A percentile compares a stretch with the other conserved stretches of the same genome.
phyloP scores from a whole-genome alignment of 139 green algal genomes.

The Volvox reticuliferus region DNA sequence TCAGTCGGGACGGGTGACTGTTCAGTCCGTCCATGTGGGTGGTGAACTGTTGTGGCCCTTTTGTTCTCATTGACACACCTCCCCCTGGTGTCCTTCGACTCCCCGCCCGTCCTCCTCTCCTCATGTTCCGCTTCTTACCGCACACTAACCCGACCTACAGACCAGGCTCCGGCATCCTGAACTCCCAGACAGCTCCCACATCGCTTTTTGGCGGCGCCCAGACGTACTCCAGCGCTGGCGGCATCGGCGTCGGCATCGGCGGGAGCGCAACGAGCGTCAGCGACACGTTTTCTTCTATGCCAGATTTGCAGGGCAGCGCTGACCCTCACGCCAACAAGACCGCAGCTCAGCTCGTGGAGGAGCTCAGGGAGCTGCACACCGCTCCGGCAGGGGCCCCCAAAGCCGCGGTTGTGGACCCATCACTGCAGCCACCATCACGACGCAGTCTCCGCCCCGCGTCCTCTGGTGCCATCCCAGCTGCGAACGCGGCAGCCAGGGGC shows the following conservation, averaged over 20 bases:
- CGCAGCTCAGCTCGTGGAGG: background rate
- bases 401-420: background rate
- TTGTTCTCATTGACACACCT: too few species aligned
- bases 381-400: background rate
- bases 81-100: background rate
- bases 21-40: too few species aligned
- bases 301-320: background rate
- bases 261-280: background rate
- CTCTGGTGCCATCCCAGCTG: background rate
- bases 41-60: too few species aligned
- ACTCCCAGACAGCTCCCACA: background rate
- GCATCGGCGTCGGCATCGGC: background rate
- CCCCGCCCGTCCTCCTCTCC: background rate
- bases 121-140: background rate
- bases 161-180: background rate
- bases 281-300: background rate
- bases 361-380: conserved; percentile 16
- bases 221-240: background rate
- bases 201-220: background rate
- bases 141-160: background rate
- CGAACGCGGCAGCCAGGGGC: background rate
- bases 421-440: background rate
- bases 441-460: too few species aligned
- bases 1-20: too few species aligned
- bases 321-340: background rate